Evolutionary conservation across 257 asterid species (phyloP), one percentile per base, ranked within the genome.

Genomic region (Jacaranda copaia): DNA sequence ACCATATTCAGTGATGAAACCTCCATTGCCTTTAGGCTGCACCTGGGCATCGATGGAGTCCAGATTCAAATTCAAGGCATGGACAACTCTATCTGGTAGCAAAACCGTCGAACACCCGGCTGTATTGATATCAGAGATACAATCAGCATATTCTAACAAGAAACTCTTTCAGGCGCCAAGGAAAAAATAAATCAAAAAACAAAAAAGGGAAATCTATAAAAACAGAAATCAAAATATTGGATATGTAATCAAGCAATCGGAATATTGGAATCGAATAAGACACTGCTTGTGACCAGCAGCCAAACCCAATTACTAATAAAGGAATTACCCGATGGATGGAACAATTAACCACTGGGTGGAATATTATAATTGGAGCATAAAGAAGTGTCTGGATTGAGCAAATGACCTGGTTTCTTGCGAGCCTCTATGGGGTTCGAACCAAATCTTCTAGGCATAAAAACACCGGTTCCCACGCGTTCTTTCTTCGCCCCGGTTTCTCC

Each of bases 381-480:
- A 35, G 10, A 18, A 16, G 16, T 10, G 49, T n/a, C 16, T 6
- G 18, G 13, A 19, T 19, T 36, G 8, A 5, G 8, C 4, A 25
- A 43, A 43, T 2, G 16, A 87, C 95, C 97, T 75, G 83, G 70
- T 72, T 93, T 89, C 78, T 74, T 84, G 60, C 85, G 84, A 5
- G 75, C 53, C 18, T 79, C 87, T 16, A 82, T 8, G 0, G 85
- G 85, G 45, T 20, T 32, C 8, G 89, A n/a, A 20, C 82, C 85
- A 32, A 46, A 52, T 74, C 85, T 65, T 56, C 92, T 82, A 12
- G 98, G 98, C 74, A 93, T 77, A 65, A 93, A 93, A 65, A 93
- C 98, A 2, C 97, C 98, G 1, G 98, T 93, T 19, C 98, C 98
- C 1, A 87, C 83, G 13, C 97, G 84, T 77, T 86, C 95, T 19